Conservation (phyloP, 2,329 filamentous ascomycete species). For the Sclerotinia subarctica region DNA sequence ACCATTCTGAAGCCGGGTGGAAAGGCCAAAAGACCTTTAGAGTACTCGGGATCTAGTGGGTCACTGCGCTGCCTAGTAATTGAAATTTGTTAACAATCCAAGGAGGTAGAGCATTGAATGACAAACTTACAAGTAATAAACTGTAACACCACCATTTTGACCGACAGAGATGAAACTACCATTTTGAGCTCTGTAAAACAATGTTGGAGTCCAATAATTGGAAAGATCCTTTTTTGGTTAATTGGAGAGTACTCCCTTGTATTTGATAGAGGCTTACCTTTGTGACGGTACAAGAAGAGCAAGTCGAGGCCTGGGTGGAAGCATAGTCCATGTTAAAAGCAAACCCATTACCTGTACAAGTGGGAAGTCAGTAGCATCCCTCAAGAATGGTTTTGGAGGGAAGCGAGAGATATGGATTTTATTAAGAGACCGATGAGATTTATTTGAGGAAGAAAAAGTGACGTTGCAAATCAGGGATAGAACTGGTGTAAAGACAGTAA, state of each 20-base stretch:
- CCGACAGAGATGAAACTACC: constrained; percentile 51
- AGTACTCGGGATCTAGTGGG: constrained; percentile 40
- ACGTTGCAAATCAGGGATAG: too few relatives aligned
- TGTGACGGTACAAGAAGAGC: constrained; percentile 60
- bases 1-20: constrained; percentile 64
- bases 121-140: constrained; percentile 53
- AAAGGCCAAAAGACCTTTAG: constrained; percentile 52
- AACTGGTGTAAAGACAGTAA: too few relatives aligned
- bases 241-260: too few relatives aligned
- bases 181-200: constrained; percentile 53
- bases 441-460: too few relatives aligned
- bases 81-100: background rate
- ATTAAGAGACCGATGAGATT: too few relatives aligned
- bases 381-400: accelerated
- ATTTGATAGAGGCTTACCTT: constrained; percentile 38
- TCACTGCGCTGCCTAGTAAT: constrained; percentile 42
- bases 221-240: constrained; percentile 44
- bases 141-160: constrained; percentile 48
- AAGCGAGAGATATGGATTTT: background rate
- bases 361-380: background rate
- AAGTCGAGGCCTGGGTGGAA: constrained; percentile 51
- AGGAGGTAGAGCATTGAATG: background rate
- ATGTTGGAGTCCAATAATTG: constrained; percentile 66
- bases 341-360: constrained; percentile 49
- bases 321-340: constrained; percentile 52